phyloP scores from a whole-genome alignment of 2,329 filamentous ascomycete genomes.

The Fusarium sp. region DNA sequence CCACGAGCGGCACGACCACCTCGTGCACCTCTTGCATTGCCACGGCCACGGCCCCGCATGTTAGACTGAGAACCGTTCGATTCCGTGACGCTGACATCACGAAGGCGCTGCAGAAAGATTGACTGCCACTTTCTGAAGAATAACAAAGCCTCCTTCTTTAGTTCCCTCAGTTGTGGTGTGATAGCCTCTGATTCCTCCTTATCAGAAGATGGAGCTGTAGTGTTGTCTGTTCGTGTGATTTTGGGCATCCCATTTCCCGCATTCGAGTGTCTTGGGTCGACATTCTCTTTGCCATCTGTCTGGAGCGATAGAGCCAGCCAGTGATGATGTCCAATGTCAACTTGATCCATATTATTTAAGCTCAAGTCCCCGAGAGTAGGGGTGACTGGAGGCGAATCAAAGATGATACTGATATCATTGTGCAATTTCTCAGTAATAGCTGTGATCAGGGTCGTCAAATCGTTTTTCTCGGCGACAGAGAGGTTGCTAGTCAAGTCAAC shows the following conservation, averaged over 20 bases:
- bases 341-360: constrained; percentile 17
- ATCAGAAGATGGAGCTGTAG: constrained; percentile 46
- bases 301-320: constrained; percentile 53
- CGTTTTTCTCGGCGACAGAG: constrained; percentile 60
- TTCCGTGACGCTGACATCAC: constrained; percentile 71
- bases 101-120: constrained; percentile 74
- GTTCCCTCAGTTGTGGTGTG: constrained; percentile 65
- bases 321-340: constrained; percentile 48
- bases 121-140: constrained; percentile 87
- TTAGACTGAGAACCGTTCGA: constrained; percentile 40
- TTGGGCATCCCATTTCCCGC: constrained; percentile 8
- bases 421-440: constrained; percentile 67
- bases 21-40: constrained; percentile 42
- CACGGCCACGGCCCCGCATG: constrained; percentile 53
- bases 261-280: constrained; percentile 7
- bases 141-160: constrained; percentile 75
- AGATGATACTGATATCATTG: constrained; percentile 62
- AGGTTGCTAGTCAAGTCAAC: constrained; percentile 64
- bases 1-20: constrained; percentile 49
- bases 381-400: constrained; percentile 59
- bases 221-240: constrained; percentile 37
- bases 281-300: constrained; percentile 43
- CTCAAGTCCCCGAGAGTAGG: constrained; percentile 47
- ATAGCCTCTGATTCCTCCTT: constrained; percentile 52
- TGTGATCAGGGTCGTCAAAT: constrained; percentile 63